Conservation (phyloP, 2,329 filamentous ascomycete species). For the Helotiales sp. region DNA sequence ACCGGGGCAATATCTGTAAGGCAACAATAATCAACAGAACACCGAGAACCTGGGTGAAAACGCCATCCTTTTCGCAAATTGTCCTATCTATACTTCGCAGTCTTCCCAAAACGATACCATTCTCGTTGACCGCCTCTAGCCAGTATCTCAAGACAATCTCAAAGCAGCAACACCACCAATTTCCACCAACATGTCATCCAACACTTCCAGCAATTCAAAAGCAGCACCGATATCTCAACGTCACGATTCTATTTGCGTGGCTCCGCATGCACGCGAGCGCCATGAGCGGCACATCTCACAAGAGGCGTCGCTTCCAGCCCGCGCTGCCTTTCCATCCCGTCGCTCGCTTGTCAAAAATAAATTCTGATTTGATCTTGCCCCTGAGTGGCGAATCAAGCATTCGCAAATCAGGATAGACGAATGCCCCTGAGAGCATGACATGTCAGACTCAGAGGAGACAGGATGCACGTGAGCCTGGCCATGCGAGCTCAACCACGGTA, state of each 20-base stretch:
- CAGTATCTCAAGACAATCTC: not conserved
- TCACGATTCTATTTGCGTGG: not conserved
- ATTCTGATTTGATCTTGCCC: not conserved
- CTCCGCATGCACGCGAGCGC: not conserved
- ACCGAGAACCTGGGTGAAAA: not conserved
- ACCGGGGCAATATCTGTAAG: not conserved
- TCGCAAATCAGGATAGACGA: no score
- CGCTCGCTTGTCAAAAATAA: not conserved
- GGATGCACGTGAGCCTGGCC: not conserved
- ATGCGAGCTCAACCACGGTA: not conserved
- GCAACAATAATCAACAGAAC: not conserved
- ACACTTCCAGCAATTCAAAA: not conserved
- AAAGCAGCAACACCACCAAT: not conserved
- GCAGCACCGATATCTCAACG: not conserved
- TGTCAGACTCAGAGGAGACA: not conserved
- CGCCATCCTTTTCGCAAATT: not conserved
- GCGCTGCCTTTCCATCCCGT: not conserved
- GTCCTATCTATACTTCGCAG: no score
- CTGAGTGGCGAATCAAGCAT: constrained; percentile 7
- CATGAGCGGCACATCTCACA: not conserved
- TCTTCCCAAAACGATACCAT: no score
- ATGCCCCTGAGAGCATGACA: not conserved
- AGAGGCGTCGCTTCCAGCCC: not conserved
- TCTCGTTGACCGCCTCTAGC: not conserved
- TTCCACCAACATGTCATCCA: not conserved